Conservation (phyloP, 768 basidiomycete genomes). For the Xerocomus potaroensis region DNA sequence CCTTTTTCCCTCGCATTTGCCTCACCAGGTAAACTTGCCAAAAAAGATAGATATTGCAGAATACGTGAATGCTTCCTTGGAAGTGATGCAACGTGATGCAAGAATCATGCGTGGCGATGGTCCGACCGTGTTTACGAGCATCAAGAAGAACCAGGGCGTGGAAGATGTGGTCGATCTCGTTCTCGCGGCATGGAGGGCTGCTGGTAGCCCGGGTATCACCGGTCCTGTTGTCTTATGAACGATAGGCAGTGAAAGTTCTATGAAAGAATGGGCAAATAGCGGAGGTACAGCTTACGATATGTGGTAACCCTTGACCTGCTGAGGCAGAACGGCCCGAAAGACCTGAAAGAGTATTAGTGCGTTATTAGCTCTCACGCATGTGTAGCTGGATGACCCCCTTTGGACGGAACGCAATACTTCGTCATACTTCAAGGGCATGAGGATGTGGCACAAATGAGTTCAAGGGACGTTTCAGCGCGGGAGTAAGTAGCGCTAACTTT, state of each 20-base stretch:
- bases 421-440: not conserved
- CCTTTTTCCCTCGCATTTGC: not conserved
- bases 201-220: constrained; percentile 66
- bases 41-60: constrained; percentile 87
- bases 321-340: constrained; percentile 1
- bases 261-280: not conserved
- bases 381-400: not conserved
- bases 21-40: not conserved
- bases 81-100: constrained; percentile 92
- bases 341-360: constrained; percentile 5
- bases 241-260: not conserved
- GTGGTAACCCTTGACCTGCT: constrained; percentile 1
- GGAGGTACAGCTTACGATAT: constrained; percentile 3
- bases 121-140: constrained; percentile 86
- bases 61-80: constrained; percentile 87
- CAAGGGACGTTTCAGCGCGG: constrained; percentile 7
- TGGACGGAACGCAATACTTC: not conserved
- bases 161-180: constrained; percentile 79
- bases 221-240: constrained; percentile 33
- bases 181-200: constrained; percentile 82
- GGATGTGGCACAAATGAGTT: not conserved
- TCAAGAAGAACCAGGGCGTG: constrained; percentile 74
- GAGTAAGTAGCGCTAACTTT: too few species aligned
- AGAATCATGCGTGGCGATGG: constrained; percentile 93
- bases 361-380: constrained; percentile 8